These are phyloP conservation scores for Erythrobasidium hasegawianum DNA, from an alignment of 1,284 basidiomycete species.

Conservation along the genomic window DNA sequence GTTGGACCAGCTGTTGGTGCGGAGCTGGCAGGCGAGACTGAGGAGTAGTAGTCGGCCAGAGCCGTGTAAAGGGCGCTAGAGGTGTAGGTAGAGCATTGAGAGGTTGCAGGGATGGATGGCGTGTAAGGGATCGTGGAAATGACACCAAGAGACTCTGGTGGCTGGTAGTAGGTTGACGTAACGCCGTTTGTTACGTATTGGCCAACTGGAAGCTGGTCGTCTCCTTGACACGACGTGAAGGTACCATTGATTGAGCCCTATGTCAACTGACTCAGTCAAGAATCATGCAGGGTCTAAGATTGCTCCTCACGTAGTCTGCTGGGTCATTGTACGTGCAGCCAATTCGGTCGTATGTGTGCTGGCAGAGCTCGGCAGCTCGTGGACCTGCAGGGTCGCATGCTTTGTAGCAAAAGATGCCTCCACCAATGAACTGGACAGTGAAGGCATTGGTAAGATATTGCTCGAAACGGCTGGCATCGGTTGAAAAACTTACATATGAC, in stretches of 20 bases:
- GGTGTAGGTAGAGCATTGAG: constrained; percentile 55
- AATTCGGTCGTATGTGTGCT: constrained; percentile 31
- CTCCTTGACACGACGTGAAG: constrained; percentile 28
- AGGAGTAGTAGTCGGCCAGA: constrained; percentile 16
- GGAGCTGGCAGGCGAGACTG: neutral
- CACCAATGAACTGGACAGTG: constrained; percentile 60
- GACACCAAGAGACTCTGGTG: constrained; percentile 57
- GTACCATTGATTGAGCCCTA: constrained; percentile 25
- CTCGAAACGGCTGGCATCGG: too few relatives aligned
- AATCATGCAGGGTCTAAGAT: neutral
- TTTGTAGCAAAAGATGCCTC: constrained; percentile 57
- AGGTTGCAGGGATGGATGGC: constrained; percentile 59
- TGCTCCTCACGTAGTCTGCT: constrained; percentile 10
- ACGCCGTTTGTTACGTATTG: constrained; percentile 17
- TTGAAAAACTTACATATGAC: constrained; percentile 48
- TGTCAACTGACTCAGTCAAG: too few relatives aligned
- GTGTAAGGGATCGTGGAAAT: constrained; percentile 62
- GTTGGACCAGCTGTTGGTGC: constrained; percentile 20
- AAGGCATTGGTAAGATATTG: too few relatives aligned
- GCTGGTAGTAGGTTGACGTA: constrained; percentile 36
- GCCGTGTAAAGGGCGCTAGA: constrained; percentile 13
- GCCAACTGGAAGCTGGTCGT: constrained; percentile 30
- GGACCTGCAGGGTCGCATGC: constrained; percentile 31
- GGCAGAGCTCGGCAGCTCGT: constrained; percentile 32
- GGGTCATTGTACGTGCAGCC: constrained; percentile 33